Percentiles rank a stretch among this genome's conserved stretches.
Evolutionary conservation across 2,329 filamentous ascomycete species (phyloP).

Genomic region (Karstenula rhodostoma): DNA sequence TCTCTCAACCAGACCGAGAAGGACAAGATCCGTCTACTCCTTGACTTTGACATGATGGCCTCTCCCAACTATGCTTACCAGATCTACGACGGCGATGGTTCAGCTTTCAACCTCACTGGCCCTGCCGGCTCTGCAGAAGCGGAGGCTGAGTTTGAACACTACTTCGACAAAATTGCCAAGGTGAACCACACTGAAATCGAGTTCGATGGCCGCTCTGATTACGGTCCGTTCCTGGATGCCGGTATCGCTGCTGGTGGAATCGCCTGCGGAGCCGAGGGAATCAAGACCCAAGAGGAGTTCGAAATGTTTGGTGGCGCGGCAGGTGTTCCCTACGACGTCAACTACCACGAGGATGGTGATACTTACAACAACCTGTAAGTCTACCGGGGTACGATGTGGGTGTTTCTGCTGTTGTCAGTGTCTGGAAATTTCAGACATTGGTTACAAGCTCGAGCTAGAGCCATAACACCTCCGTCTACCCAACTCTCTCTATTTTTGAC

Average conservation of each 20-base stretch:
- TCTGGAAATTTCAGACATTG: no score
- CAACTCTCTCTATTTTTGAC: no score
- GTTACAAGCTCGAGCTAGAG: no score
- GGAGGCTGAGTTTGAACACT: slow-evolving; percentile 63
- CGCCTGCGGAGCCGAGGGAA: slow-evolving; percentile 77
- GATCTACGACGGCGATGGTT: slow-evolving; percentile 67
- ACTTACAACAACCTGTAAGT: slow-evolving; percentile 64
- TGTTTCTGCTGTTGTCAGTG: no score
- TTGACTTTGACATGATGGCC: slow-evolving; percentile 77
- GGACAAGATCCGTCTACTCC: slow-evolving; percentile 70
- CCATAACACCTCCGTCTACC: no score
- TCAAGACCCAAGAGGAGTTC: slow-evolving; percentile 74
- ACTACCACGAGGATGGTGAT: slow-evolving; percentile 65
- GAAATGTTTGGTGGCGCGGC: slow-evolving; percentile 75
- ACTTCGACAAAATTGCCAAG: slow-evolving; percentile 38
- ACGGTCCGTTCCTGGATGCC: slow-evolving; percentile 76
- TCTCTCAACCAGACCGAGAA: slow-evolving; percentile 59
- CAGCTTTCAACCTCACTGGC: slow-evolving; percentile 61
- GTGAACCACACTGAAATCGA: slow-evolving; percentile 68
- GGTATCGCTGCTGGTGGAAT: slow-evolving; percentile 79
- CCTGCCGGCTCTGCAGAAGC: slow-evolving; percentile 73
- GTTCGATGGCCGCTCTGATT: slow-evolving; percentile 83
- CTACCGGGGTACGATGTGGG: no score
- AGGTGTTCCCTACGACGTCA: slow-evolving; percentile 63
- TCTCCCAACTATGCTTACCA: slow-evolving; percentile 66